Evolutionary conservation across 352 stramenopile species (phyloP).

Genomic region (Globisporangium abappressorium): DNA sequence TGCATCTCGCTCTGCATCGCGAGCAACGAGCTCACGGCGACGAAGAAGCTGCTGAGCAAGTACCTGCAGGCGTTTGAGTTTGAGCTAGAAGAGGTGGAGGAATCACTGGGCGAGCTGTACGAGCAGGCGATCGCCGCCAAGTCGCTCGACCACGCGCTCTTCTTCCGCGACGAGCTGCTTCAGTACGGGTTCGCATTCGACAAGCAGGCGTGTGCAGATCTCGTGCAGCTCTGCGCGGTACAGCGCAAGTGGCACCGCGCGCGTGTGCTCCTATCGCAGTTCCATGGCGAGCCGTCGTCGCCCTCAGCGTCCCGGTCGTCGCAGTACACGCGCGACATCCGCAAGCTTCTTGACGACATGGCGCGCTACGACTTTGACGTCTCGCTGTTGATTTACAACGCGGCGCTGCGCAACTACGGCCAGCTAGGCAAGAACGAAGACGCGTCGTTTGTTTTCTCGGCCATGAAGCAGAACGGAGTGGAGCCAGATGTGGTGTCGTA

Average conservation of each 20-base stretch:
- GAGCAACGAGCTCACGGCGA: slow-evolving; percentile 52
- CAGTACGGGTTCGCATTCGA: slow-evolving; percentile 27
- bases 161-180: slow-evolving; percentile 54
- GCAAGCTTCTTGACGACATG: slow-evolving; percentile 49
- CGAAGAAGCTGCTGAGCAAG: slow-evolving; percentile 34
- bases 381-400: slow-evolving; percentile 50
- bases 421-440: slow-evolving; percentile 34
- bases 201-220: slow-evolving; percentile 34
- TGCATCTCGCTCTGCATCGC: slow-evolving; percentile 53
- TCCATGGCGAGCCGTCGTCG: slow-evolving; percentile 32
- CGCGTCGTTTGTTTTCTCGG: slow-evolving; percentile 33
- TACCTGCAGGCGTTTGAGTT: slow-evolving; percentile 43
- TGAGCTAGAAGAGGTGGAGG: slow-evolving; percentile 31
- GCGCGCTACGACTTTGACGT: slow-evolving; percentile 32
- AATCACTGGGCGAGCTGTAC: slow-evolving; percentile 42
- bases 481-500: slow-evolving; percentile 51
- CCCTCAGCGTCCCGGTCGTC: slow-evolving; percentile 31
- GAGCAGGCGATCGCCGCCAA: slow-evolving; percentile 33
- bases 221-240: slow-evolving; percentile 48
- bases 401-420: slow-evolving; percentile 59
- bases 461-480: slow-evolving; percentile 40
- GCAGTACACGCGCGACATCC: slow-evolving; percentile 53
- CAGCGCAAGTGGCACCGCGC: slow-evolving; percentile 56
- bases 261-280: slow-evolving; percentile 49
- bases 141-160: slow-evolving; percentile 52